Evolutionary conservation across 1,139 yeast genomes (phyloP).

Genomic region (Kurtzmaniella quercitrusa): DNA sequence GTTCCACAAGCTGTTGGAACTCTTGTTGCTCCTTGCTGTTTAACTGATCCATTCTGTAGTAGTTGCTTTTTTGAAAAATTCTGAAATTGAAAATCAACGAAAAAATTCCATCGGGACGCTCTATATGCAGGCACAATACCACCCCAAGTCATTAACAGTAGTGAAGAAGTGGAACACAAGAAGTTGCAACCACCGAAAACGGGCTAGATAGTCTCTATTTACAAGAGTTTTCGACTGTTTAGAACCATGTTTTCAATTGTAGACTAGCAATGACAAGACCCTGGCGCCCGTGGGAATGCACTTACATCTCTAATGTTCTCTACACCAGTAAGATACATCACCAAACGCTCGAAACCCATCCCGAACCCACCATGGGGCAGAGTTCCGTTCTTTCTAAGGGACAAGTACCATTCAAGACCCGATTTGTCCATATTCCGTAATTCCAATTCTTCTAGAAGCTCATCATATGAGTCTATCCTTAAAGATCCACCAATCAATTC

Average conservation of each 20-base stretch:
- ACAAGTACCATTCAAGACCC: slow-evolving; percentile 77
- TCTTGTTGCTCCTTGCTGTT: slow-evolving; percentile 95
- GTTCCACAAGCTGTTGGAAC: slow-evolving; percentile 91
- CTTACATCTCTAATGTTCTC: slow-evolving; percentile 84
- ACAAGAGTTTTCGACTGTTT: neutral
- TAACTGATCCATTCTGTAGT: slow-evolving; percentile 61
- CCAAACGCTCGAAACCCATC: slow-evolving; percentile 83
- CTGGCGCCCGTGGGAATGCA: slow-evolving; percentile 64
- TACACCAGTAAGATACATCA: slow-evolving; percentile 66
- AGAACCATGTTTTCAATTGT: neutral
- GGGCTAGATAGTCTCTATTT: too few relatives aligned
- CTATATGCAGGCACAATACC: slow-evolving; percentile 1
- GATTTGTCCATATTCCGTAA: slow-evolving; percentile 49
- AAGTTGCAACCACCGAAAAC: too few relatives aligned
- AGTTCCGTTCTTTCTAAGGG: slow-evolving; percentile 69
- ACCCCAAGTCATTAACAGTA: too few relatives aligned
- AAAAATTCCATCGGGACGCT: neutral
- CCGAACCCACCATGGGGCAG: slow-evolving; percentile 98
- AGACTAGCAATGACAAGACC: slow-evolving; percentile 29
- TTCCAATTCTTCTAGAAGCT: slow-evolving; percentile 46
- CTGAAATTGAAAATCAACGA: neutral
- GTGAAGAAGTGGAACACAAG: too few relatives aligned
- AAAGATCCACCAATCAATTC: slow-evolving; percentile 94
- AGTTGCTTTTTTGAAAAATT: neutral
- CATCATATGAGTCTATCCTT: slow-evolving; percentile 66